Evolutionary conservation across 345 rosid genomes (phyloP).

Genomic region (Melaleuca quinquenervia): DNA sequence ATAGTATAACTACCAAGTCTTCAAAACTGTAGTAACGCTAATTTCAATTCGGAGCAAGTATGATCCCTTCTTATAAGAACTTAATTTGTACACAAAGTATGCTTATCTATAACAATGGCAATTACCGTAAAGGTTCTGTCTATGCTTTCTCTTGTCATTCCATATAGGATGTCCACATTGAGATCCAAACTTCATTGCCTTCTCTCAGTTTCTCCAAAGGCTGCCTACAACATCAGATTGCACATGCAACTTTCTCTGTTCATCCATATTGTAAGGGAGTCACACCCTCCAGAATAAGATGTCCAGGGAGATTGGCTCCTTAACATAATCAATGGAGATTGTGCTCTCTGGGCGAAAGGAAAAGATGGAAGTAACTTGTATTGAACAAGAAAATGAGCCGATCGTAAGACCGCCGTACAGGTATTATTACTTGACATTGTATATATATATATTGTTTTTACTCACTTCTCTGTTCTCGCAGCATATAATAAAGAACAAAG

Average conservation of each 20-base stretch:
- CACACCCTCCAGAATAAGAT: background rate
- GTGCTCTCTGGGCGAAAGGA: background rate
- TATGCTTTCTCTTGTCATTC: background rate
- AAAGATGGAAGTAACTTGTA: background rate
- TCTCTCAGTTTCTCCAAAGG: background rate
- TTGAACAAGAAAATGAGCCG: background rate
- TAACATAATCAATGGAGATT: background rate
- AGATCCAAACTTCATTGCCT: background rate
- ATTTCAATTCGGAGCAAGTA: rapidly evolving
- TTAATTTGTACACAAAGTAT: background rate
- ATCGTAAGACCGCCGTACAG: background rate
- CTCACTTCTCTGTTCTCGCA: background rate
- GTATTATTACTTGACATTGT: background rate
- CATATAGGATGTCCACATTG: background rate
- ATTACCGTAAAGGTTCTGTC: background rate
- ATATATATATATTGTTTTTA: background rate
- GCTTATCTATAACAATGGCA: background rate
- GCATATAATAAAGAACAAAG: background rate
- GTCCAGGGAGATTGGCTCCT: background rate
- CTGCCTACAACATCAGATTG: background rate
- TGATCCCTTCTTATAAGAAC: background rate
- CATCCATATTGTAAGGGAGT: background rate
- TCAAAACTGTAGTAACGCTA: background rate
- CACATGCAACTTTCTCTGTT: background rate
- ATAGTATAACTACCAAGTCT: background rate